Evolutionary conservation across 2,329 filamentous ascomycete genomes (phyloP).

Genomic region (Anisogramma anomala): DNA sequence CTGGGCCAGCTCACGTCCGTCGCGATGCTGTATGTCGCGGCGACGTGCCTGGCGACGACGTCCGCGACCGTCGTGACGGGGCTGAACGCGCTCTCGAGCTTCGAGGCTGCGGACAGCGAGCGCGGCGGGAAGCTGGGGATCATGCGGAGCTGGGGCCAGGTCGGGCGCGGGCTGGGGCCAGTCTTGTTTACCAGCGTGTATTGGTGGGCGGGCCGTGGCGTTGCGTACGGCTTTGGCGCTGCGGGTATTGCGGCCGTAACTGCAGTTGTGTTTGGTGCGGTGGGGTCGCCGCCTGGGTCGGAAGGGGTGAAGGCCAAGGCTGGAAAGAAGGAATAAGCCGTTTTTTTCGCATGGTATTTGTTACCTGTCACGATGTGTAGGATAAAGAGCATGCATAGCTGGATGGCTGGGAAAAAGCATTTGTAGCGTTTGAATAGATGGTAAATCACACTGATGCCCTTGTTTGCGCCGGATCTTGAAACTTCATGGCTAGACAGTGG

Average conservation of each 20-base stretch:
- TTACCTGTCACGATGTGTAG: too few relatives aligned
- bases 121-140: slow-evolving; percentile 78
- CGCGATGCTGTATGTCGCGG: slow-evolving; percentile 64
- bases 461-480: not conserved
- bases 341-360: not conserved
- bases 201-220: slow-evolving; percentile 91
- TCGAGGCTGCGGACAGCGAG: slow-evolving; percentile 71
- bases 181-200: slow-evolving; percentile 89
- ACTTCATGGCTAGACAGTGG: too few relatives aligned
- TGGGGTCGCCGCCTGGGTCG: slow-evolving; percentile 51
- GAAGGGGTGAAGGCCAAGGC: slow-evolving; percentile 11
- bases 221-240: slow-evolving; percentile 72
- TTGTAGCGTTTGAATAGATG: too few relatives aligned
- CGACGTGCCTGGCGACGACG: slow-evolving; percentile 74
- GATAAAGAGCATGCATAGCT: not conserved
- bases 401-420: too few relatives aligned
- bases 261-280: slow-evolving; percentile 54
- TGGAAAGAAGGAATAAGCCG: slow-evolving; percentile 14
- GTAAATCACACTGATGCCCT: too few relatives aligned
- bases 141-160: slow-evolving; percentile 71
- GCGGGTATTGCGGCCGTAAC: slow-evolving; percentile 67
- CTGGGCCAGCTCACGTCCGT: slow-evolving; percentile 60
- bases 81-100: slow-evolving; percentile 80
- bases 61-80: slow-evolving; percentile 92
- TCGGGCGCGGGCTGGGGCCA: slow-evolving; percentile 76